Evolutionary conservation across 225 moss, liverwort and hornwort species (phyloP).

Genomic region (Marchantia polymorpha): DNA sequence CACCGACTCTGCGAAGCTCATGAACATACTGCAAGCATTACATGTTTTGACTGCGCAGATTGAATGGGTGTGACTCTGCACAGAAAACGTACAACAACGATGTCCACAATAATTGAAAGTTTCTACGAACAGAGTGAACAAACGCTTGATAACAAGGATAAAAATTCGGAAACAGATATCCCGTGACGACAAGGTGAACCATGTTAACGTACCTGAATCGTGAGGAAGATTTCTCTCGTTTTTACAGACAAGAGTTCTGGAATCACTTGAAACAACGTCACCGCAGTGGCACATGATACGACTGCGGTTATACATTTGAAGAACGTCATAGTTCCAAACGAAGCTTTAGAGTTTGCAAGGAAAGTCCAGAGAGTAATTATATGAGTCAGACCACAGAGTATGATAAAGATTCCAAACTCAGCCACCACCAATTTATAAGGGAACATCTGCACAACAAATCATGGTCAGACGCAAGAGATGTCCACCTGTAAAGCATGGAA

Average conservation of each 20-base stretch:
- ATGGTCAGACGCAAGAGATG: not conserved
- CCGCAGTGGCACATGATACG: slow-evolving; percentile 67
- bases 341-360: slow-evolving; percentile 45
- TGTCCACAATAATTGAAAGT: no score
- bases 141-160: no score
- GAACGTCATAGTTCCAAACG: slow-evolving; percentile 60
- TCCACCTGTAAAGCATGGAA: not conserved
- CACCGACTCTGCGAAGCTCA: no score
- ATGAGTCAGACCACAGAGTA: slow-evolving; percentile 73
- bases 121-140: no score
- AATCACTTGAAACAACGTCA: slow-evolving; percentile 72
- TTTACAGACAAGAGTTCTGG: slow-evolving; percentile 67
- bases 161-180: no score
- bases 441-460: slow-evolving; percentile 58
- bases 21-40: no score
- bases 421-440: slow-evolving; percentile 83
- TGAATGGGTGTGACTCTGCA: no score
- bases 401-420: slow-evolving; percentile 69
- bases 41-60: no score
- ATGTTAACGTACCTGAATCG: slow-evolving; percentile 53
- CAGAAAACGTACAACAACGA: no score
- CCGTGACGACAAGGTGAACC: not conserved
- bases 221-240: slow-evolving; percentile 69
- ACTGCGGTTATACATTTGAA: slow-evolving; percentile 78
- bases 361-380: slow-evolving; percentile 70